phyloP scores from a whole-genome alignment of 768 basidiomycete genomes.

The Gymnopilus junonius region DNA sequence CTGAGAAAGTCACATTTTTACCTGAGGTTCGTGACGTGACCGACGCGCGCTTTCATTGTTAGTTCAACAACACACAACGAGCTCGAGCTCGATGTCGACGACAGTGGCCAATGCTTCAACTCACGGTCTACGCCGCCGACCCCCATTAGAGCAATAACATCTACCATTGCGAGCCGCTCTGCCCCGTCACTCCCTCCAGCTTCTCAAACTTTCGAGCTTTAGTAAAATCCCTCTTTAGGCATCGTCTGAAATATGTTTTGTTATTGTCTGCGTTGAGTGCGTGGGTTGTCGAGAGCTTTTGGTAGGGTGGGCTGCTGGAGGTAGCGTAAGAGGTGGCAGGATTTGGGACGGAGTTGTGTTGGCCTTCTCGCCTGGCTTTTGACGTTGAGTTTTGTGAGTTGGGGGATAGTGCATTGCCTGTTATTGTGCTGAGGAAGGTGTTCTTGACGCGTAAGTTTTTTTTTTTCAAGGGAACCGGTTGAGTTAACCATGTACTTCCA shows the following conservation, averaged over 20 bases:
- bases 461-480: neutral
- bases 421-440: slow-evolving; percentile 58
- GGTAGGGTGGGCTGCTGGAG: slow-evolving; percentile 52
- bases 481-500: neutral
- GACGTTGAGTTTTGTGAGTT: slow-evolving; percentile 43
- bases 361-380: slow-evolving; percentile 50
- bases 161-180: slow-evolving; percentile 48
- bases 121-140: slow-evolving; percentile 25
- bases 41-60: slow-evolving; percentile 8
- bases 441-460: slow-evolving; percentile 59
- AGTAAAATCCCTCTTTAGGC: slow-evolving; percentile 62
- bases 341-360: slow-evolving; percentile 34
- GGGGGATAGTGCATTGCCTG: slow-evolving; percentile 59
- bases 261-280: slow-evolving; percentile 51
- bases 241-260: slow-evolving; percentile 63
- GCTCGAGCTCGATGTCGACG: slow-evolving; percentile 24
- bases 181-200: slow-evolving; percentile 62
- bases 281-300: slow-evolving; percentile 44
- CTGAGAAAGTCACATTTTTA: neutral
- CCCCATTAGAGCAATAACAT: slow-evolving; percentile 54
- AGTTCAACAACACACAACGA: slow-evolving; percentile 18
- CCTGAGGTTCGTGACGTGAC: slow-evolving; percentile 16
- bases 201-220: slow-evolving; percentile 63
- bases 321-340: slow-evolving; percentile 23
- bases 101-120: slow-evolving; percentile 22